These are phyloP conservation scores for Candida freyschussii DNA, from an alignment of 1,139 yeast species.

Conservation along the genomic window DNA sequence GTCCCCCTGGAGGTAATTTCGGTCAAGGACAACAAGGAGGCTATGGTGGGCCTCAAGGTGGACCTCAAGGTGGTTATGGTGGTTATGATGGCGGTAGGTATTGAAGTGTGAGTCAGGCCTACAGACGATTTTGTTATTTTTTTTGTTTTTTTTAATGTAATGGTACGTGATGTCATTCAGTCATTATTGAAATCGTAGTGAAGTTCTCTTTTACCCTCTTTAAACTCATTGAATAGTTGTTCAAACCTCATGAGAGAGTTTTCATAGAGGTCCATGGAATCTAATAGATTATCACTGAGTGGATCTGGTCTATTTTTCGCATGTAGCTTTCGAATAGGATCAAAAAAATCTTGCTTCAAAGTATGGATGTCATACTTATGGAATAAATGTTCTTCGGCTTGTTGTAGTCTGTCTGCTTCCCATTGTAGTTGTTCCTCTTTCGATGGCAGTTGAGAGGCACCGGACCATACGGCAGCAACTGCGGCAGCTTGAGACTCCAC, in stretches of 20 bases:
- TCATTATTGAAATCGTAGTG: slow-evolving; percentile 19
- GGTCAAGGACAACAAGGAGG: too few species aligned
- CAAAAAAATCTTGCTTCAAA: slow-evolving; percentile 26
- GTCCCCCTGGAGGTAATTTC: too few species aligned
- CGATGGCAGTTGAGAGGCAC: slow-evolving; percentile 25
- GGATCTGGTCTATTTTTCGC: slow-evolving; percentile 30
- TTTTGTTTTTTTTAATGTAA: too few species aligned
- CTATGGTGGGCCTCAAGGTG: slow-evolving; percentile 7
- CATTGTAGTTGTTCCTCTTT: slow-evolving; percentile 17
- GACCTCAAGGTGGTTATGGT: slow-evolving; percentile 7
- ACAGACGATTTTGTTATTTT: too few species aligned
- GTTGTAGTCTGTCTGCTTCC: slow-evolving; percentile 18
- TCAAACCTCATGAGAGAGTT: slow-evolving; percentile 24
- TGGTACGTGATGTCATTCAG: too few species aligned
- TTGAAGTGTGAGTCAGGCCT: too few species aligned
- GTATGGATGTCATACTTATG: slow-evolving; percentile 31
- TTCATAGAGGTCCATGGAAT: slow-evolving; percentile 17
- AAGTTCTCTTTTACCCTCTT: slow-evolving; percentile 15
- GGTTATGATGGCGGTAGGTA: slow-evolving; percentile 12
- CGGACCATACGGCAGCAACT: slow-evolving; percentile 20
- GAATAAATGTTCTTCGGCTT: slow-evolving; percentile 22
- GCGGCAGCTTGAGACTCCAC: slow-evolving; percentile 21
- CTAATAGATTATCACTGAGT: slow-evolving; percentile 25
- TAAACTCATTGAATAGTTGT: slow-evolving; percentile 22
- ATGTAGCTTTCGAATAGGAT: slow-evolving; percentile 24